Evolutionary conservation across 208 protist genomes (phyloP), one percentile per base, ranked within the genome.

Genomic region (Sergeia podlipaevii): DNA sequence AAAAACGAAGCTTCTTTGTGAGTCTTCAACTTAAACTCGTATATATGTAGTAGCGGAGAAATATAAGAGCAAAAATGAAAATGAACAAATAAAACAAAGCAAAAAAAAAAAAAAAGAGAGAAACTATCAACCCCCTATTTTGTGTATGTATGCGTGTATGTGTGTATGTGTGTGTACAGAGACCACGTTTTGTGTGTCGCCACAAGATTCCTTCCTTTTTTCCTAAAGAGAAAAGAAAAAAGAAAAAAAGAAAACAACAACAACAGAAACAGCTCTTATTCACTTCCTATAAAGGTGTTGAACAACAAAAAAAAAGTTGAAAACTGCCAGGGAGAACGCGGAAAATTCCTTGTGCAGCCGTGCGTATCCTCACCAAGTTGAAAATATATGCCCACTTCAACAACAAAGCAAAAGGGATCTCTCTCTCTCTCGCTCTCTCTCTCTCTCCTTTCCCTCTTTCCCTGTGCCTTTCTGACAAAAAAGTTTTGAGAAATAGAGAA

Each of bases 381-480:
- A 20, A 45, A 23, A 57, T 4, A 57, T 27, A 33, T 34, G 3
- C 2, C 36, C 45, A 34, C 50, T 67, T 68, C 17, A 70, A 65
- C 58, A 74, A 89, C 17, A 64, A 73, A 30, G 77, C 62, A 15
- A 17, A 17, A 21, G 65, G 72, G 38, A 66, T 70, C 42, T 74
- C 66, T 37, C 55, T 64, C 30, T 81, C 38, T 10, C 65, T 36
- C 1, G 23, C 41, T 24, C 84, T 77, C 17, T 83, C 71, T 59
- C 89, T 77, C 23, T 79, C 58, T 24, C 74, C 65, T 10, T 39
- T 57, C 75, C 75, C 89, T 32, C 72, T 80, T 24, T 80, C 85
- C 64, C 72, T 58, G 24, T 68, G 56, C 21, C 53, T n/a, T 46
- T 76, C 65, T 6, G 57, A 55, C n/a, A 61, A 66, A 33, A 76